A percentile compares a stretch with the other conserved stretches of the same genome.
These are phyloP conservation scores for Hansenula sp. DNA, from an alignment of 1,139 yeast species.

Conservation along the genomic window DNA sequence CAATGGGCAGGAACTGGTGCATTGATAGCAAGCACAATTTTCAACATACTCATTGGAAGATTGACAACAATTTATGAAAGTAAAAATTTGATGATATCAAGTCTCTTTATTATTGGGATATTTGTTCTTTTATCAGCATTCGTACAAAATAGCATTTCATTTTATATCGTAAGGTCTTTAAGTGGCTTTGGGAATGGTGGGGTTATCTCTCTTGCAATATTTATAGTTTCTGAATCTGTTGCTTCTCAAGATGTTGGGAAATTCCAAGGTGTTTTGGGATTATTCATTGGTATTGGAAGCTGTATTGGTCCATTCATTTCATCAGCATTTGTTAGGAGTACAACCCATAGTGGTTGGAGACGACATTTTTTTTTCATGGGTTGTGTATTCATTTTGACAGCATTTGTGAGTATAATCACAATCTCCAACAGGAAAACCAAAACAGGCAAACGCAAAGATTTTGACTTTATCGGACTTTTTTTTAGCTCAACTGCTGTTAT, in stretches of 20 bases:
- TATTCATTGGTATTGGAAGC: slow-evolving; percentile 45
- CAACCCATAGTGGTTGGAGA: slow-evolving; percentile 36
- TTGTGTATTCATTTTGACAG: slow-evolving; percentile 32
- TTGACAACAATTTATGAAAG: slow-evolving; percentile 38
- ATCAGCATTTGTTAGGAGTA: slow-evolving; percentile 39
- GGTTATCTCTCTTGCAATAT: slow-evolving; percentile 29
- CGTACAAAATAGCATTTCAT: slow-evolving; percentile 24
- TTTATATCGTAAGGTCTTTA: slow-evolving; percentile 31
- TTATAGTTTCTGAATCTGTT: slow-evolving; percentile 32
- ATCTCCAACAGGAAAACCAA: slow-evolving; percentile 1
- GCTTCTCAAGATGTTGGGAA: slow-evolving; percentile 30
- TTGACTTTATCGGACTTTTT: slow-evolving; percentile 43
- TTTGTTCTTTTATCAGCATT: slow-evolving; percentile 27
- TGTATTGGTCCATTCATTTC: slow-evolving; percentile 54
- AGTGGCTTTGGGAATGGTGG: slow-evolving; percentile 37
- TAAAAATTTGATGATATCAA: slow-evolving; percentile 25
- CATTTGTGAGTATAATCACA: not conserved
- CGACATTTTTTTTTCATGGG: slow-evolving; percentile 40
- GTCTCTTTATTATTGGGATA: slow-evolving; percentile 31
- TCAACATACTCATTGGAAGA: slow-evolving; percentile 37
- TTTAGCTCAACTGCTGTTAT: slow-evolving; percentile 37
- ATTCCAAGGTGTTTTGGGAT: slow-evolving; percentile 40
- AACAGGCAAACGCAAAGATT: slow-evolving; percentile 26
- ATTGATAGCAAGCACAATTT: slow-evolving; percentile 37
- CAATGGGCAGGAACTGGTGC: slow-evolving; percentile 44